Base-by-base conservation (phyloP, 2,329 filamentous ascomycete species). In the Hyphodiscus sp. region DNA sequence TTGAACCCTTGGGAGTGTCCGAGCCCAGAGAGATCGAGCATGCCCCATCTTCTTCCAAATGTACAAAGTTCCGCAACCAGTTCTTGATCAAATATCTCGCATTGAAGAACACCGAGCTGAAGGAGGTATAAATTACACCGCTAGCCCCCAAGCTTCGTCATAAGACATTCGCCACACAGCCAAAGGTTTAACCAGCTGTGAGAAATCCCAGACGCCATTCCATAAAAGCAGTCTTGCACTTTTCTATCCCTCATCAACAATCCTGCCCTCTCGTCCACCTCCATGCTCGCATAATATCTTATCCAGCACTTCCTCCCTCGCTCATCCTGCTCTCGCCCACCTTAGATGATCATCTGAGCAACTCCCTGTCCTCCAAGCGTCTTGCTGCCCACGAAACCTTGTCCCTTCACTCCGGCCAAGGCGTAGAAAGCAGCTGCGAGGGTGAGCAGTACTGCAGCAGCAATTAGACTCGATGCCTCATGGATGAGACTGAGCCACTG, bases 341-440 rank as follows among this genome's bases (percentile, higher is more conserved):
- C 63, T 75, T 78, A 95, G 67, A 97, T 91, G 73, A 97, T 96
- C 92, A 97, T 96, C 77, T 96, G 91, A 58, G 91, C 94, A 63
- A 96, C 87, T 50, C 92, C 92, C 62, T 89, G 86, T 50, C 94
- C 94, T 61, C 94, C 94, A 50, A 99, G 79, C 16, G 92, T 97
- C 82, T 97, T 97, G 79, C 91, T 96, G 57, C 88, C 88, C 61
- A 91, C 83, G 72, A 95, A 95, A 38, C 82, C 86, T 74, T 95
- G 89, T 56, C 87, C 86, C 77, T 89, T 92, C 70, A 92, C 57
- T 42, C 80, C 90, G 15, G 90, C 90, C 49, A 90, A 73, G 23
- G 81, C 74, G 71, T 99, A 99, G 78, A 92, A 96, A 49, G 84
- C 57, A 38, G 81, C 84, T 4, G 94, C 88, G 50, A 95, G 67